Base-by-base conservation (phyloP, 208 protist genomes). In the Leishmania amazonensis region DNA sequence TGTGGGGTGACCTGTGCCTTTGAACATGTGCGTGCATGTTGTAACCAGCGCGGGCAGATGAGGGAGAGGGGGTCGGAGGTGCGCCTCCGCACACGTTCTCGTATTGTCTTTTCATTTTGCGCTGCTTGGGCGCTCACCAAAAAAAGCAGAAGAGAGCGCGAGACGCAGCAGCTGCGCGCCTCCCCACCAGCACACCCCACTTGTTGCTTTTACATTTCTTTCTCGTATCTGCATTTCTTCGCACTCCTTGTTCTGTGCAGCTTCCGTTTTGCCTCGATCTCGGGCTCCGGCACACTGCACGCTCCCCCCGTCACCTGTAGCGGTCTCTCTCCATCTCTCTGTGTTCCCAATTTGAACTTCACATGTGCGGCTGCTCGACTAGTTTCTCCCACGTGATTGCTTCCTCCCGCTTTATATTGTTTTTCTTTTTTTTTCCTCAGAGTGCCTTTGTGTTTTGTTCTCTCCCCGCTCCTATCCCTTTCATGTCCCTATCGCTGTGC, bases 301-400 rank as follows among this genome's bases (percentile, higher is more conserved):
- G 21, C 4, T 54, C n/a, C 28, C 2, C 40, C 40, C 24, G 35
- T 31, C 24, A 51, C 8, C 47, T 74, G 28, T 19, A 45, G 3
- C 42, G 8, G 28, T 53, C 9, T 71, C 64, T 35, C 31, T 35
- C 31, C 31, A 35, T 58, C 67, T 79, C 72, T 87, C 78, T 68
- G 40, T 78, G 51, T 80, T 80, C 68, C 76, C 67, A 74, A 53
- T 54, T 71, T 49, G 28, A 53, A 58, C 62, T 74, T 24, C 68
- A 79, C 24, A 76, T 13, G 13, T 54, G 31, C 51, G 24, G 42
- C 24, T 35, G 21, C 5, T 53, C 11, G 24, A 51, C 42, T 47
- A 11, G 9, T 54, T 53, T 74, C 24, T 19, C 70, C 45, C 28
- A 45, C 40, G 70, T 45, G 42, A 15, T 53, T 35, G 28, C 21